Base-by-base conservation (phyloP, 2,329 filamentous ascomycete species). In the Ophiostoma pallidulum region DNA sequence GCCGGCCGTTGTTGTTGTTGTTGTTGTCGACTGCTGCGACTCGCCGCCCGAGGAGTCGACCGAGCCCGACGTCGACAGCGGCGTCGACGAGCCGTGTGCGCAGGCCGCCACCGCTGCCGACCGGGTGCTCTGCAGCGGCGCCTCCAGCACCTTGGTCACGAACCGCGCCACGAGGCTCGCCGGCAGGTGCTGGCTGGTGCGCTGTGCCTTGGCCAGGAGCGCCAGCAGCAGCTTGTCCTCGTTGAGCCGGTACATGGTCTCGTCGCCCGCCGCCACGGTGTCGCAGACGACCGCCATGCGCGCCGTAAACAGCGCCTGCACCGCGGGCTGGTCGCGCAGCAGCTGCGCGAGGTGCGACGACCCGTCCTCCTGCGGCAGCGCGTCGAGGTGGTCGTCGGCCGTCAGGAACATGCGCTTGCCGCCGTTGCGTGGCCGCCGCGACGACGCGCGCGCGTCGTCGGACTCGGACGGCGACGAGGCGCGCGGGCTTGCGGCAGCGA, bases 101-200 rank as follows among this genome's bases (percentile, higher is more conserved):
- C 38, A 8, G 6, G 38, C 24, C 16, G 41, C 14, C 2, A 14
- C 18, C 3, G 40, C 39, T n/a, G 38, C 37, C 7, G 31, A 74
- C 58, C 74, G 82, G 35, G 89, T 71, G 28, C 78, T 78, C 56
- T 86, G 68, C 37, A 94, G 70, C 0, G 92, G 91, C 4, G 81
- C 76, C 56, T 92, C 85, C 5, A 98, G 70, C 2, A 77, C 76
- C 58, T 83, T 83, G 44, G 73, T 77, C 8, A 98, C 79, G 56
- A 95, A 94, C 36, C 78, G 82, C 40, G 92, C 85, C 60, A 96
- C 91, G 73, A 98, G 76, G 56, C 84, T 94, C 7, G 70, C 66
- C 2, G 92, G 89, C 9, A 97, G 66, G 16, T 19, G 29, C 1
- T 66, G 68, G n/a, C 73, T 71, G 73, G 94, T 84, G 5, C 71